A percentile compares a stretch with the other conserved stretches of the same genome.
These are phyloP conservation scores for Omphalotus guepiniiformis DNA, from an alignment of 768 basidiomycete genomes.

Conservation along the genomic window DNA sequence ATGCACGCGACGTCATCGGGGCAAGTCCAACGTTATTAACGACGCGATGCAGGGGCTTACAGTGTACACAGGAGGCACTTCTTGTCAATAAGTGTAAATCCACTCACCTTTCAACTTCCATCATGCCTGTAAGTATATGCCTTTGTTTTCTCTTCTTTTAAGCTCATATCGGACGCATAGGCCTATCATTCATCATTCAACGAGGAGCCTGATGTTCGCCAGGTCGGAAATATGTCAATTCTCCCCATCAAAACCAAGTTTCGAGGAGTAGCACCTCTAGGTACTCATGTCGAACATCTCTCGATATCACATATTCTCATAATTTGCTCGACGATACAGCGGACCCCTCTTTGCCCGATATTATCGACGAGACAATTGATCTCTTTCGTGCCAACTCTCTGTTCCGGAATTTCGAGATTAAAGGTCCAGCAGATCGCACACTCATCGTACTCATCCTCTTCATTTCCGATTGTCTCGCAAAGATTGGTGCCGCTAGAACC, in stretches of 20 bases:
- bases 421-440: constrained; percentile 92
- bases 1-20: constrained; percentile 6
- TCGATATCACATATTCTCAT: constrained; percentile 11
- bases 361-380: constrained; percentile 93
- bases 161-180: constrained; percentile 34
- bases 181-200: constrained; percentile 97
- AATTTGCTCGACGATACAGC: constrained; percentile 41
- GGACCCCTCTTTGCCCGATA: constrained; percentile 76
- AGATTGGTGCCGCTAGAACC: constrained; percentile 70
- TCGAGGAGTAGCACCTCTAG: constrained; percentile 86
- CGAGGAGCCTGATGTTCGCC: constrained; percentile 73
- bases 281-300: constrained; percentile 34
- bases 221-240: constrained; percentile 86
- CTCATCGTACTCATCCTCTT: constrained; percentile 97
- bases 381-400: constrained; percentile 98
- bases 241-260: constrained; percentile 89
- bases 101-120: constrained; percentile 6
- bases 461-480: constrained; percentile 94
- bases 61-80: neutral
- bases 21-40: neutral
- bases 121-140: constrained; percentile 18
- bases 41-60: neutral
- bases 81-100: too few relatives aligned
- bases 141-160: constrained; percentile 10
- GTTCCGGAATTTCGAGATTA: constrained; percentile 99